Evolutionary conservation across 768 basidiomycete genomes (phyloP), one percentile per base, ranked within the genome.

Genomic region (Pleurotus djamor): DNA sequence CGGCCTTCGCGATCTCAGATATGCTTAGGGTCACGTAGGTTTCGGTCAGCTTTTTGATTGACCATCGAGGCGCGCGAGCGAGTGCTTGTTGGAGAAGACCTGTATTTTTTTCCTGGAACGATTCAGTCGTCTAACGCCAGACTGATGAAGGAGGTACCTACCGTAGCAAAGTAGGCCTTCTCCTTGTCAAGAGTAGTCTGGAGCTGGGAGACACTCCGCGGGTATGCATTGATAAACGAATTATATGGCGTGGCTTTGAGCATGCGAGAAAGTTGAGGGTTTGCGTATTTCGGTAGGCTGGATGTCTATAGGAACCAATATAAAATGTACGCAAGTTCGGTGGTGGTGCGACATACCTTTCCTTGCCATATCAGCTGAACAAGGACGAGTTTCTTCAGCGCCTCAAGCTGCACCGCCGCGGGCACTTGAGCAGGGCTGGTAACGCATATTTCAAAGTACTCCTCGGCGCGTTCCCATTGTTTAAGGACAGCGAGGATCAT

Each of bases 11-110:
- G 52, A 96, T 92, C 63, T 94, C 91, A 0, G 79, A 71, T 6
- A 95, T 72, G 37, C 87, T 82, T 13, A 94, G 83, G 0, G 90
- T 92, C 43, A 93, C 79, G 65, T 94, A 96, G 2, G 94, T 94
- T 52, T 83, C 83, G 0, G 89, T 94, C 59, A 95, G 83, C 68
- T 86, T 89, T 71, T 85, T 86, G 64, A 95, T 83, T 50, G 84
- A 76, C 86, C 93, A 94, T 16, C 89, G 79, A 0, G 91, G 89
- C 0, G 91, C 87, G 13, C 85, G 83, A 4, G 82, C 81, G 32
- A 92, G 74, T 2, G 84, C 89, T 61, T 87, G 86, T 38, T 76
- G 70, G 37, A 92, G 71, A 35, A 96, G 76, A 5, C 94, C 94
- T 1, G 83, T 44, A 58, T 88, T 95, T 58, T 81, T 82, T 44